Evolutionary conservation across 106 monocot genomes (phyloP).

Genomic region (Alisma plantagoaquatica): DNA sequence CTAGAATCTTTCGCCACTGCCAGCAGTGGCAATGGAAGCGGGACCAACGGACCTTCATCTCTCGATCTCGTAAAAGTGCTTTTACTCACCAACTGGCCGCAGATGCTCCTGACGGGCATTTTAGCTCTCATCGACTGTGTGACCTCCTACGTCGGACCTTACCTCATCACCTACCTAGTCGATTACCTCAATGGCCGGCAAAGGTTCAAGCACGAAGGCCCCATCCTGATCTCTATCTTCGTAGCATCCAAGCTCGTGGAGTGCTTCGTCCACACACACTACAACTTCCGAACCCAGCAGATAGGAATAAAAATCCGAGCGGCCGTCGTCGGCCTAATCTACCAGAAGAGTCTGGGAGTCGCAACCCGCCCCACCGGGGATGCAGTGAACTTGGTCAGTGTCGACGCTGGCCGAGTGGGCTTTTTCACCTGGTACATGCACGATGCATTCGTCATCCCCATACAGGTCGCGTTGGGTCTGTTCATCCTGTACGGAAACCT

Average conservation of each 20-base stretch:
- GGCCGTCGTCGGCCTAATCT: constrained; percentile 55
- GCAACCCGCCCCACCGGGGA: constrained; percentile 71
- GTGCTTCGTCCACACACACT: constrained; percentile 64
- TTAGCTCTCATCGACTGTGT: constrained; percentile 35
- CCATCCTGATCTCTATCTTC: constrained; percentile 50
- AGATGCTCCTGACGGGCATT: constrained; percentile 40
- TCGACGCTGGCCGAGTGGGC: constrained; percentile 63
- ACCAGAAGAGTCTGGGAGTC: constrained; percentile 63
- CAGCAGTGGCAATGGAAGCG: not conserved
- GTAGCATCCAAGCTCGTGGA: constrained; percentile 66
- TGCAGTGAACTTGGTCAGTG: constrained; percentile 84
- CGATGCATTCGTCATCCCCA: constrained; percentile 67
- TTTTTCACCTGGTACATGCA: constrained; percentile 80
- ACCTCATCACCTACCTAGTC: constrained; percentile 68
- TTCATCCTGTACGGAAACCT: constrained; percentile 56
- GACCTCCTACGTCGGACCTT: constrained; percentile 74
- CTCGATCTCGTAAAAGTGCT: constrained; percentile 50
- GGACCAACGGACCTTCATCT: constrained; percentile 18
- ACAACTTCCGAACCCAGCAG: constrained; percentile 67
- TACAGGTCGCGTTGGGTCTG: constrained; percentile 64
- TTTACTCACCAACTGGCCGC: constrained; percentile 31
- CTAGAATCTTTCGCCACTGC: constrained; percentile 26
- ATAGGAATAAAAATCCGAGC: constrained; percentile 40
- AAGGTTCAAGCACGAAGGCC: constrained; percentile 43
- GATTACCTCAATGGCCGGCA: constrained; percentile 59